Evolutionary conservation across 495 filamentous ascomycete genomes (phyloP).

Genomic region (Penicillium manginii): DNA sequence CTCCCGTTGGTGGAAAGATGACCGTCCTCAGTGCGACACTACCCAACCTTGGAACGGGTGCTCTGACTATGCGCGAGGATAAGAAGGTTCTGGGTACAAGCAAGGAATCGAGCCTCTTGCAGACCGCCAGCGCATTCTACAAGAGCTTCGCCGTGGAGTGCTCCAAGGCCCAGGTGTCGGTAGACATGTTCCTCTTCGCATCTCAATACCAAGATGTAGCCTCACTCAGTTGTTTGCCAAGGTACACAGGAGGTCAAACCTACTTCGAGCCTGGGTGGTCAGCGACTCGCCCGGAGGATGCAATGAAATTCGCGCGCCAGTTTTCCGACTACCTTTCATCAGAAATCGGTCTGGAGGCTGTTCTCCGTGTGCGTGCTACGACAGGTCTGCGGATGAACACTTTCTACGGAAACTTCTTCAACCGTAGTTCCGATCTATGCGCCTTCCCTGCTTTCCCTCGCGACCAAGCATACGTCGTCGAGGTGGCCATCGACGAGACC

Average conservation of each 20-base stretch:
- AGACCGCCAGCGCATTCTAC: slow-evolving; percentile 94
- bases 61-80: slow-evolving; percentile 92
- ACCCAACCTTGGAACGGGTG: slow-evolving; percentile 88
- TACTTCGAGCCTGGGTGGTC: slow-evolving; percentile 99
- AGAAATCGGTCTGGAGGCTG: slow-evolving; percentile 95
- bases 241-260: slow-evolving; percentile 97
- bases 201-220: slow-evolving; percentile 97
- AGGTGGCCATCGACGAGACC: slow-evolving; percentile 96
- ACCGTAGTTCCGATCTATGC: slow-evolving; percentile 93
- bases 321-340: slow-evolving; percentile 95
- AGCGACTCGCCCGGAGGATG: slow-evolving; percentile 87
- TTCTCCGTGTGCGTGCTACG: slow-evolving; percentile 92
- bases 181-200: slow-evolving; percentile 99
- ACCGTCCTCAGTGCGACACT: slow-evolving; percentile 85
- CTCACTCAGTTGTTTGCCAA: slow-evolving; percentile 87
- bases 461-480: slow-evolving; percentile 97
- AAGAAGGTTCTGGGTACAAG: slow-evolving; percentile 94
- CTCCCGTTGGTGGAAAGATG: slow-evolving; percentile 91
- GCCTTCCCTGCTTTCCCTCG: slow-evolving; percentile 97
- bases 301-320: slow-evolving; percentile 94
- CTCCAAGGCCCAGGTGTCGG: slow-evolving; percentile 96
- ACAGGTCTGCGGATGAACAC: slow-evolving; percentile 95
- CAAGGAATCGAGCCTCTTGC: slow-evolving; percentile 84
- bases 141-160: slow-evolving; percentile 99
- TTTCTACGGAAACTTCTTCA: slow-evolving; percentile 99